phyloP scores from a whole-genome alignment of 768 basidiomycete genomes.

The Roridomyces roridus region DNA sequence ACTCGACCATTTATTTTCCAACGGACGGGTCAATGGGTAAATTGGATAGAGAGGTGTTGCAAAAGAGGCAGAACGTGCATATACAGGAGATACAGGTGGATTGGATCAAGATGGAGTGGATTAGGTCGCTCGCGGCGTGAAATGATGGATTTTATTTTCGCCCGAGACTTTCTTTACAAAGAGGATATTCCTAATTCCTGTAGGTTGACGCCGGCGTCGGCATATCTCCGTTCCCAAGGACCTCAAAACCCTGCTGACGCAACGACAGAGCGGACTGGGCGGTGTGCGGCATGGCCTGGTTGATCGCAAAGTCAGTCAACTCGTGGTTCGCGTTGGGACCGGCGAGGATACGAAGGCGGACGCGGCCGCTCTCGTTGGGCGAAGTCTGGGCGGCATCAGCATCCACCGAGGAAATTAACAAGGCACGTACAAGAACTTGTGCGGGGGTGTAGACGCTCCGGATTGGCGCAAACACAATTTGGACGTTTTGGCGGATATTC shows the following conservation, averaged over 20 bases:
- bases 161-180: no score
- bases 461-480: conserved; percentile 13
- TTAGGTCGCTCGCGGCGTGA: conserved; percentile 42
- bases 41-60: conserved; percentile 14
- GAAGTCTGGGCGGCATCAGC: not conserved
- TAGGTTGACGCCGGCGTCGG: no score
- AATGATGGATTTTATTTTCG: no score
- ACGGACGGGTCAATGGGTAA: not conserved
- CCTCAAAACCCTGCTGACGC: not conserved
- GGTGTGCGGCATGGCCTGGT: conserved; percentile 3
- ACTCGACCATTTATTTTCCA: conserved; percentile 2
- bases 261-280: conserved; percentile 2
- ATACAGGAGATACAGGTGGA: conserved; percentile 26
- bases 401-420: not conserved
- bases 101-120: conserved; percentile 53
- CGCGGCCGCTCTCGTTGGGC: conserved; percentile 5
- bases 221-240: conserved; percentile 5
- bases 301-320: not conserved
- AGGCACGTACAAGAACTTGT: conserved; percentile 7
- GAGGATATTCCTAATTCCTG: no score
- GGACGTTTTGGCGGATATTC: no score
- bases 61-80: not conserved
- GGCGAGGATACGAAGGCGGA: conserved; percentile 11
- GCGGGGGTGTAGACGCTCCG: conserved; percentile 14
- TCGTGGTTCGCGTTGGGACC: conserved; percentile 15